Percentiles rank a stretch among this genome's conserved stretches.
phyloP scores from a whole-genome alignment of 495 filamentous ascomycete species.

The Pyrenopolyporus hunteri region DNA sequence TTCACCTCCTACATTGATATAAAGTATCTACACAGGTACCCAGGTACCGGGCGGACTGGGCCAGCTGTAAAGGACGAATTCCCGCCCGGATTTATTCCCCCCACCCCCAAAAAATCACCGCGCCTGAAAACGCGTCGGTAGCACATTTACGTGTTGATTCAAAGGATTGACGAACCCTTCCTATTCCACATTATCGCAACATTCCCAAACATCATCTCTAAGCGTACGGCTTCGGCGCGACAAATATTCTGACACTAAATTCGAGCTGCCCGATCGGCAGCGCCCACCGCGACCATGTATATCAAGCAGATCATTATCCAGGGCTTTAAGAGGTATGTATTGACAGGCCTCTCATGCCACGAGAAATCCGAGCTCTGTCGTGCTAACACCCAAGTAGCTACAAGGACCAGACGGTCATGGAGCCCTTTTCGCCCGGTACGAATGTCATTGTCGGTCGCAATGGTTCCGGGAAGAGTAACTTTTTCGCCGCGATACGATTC shows the following conservation, averaged over 20 bases:
- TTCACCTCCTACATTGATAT: too few species aligned
- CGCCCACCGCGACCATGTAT: slow-evolving; percentile 70
- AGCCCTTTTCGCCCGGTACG: slow-evolving; percentile 95
- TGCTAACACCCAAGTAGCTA: slow-evolving; percentile 66
- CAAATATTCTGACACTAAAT: slow-evolving; percentile 29
- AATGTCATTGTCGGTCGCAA: slow-evolving; percentile 99
- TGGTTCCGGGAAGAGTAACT: slow-evolving; percentile 99
- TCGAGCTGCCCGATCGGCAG: slow-evolving; percentile 45
- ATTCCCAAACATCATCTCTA: neutral
- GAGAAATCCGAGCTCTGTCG: neutral
- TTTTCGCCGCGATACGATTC: slow-evolving; percentile 99
- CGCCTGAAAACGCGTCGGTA: slow-evolving; percentile 36
- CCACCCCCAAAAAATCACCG: slow-evolving; percentile 31
- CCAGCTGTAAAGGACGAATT: neutral
- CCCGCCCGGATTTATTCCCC: slow-evolving; percentile 8
- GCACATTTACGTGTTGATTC: slow-evolving; percentile 30
- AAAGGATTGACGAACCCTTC: slow-evolving; percentile 10
- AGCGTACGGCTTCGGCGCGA: slow-evolving; percentile 24
- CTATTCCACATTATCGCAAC: slow-evolving; percentile 20
- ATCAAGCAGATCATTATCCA: slow-evolving; percentile 99
- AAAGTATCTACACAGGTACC: neutral
- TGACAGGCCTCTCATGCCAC: slow-evolving; percentile 2
- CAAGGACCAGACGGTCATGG: slow-evolving; percentile 98
- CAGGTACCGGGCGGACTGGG: neutral
- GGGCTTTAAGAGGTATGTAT: slow-evolving; percentile 92